Evolutionary conservation across 1,284 basidiomycete genomes (phyloP).

Genomic region (Tetrapyrgos nigripes): DNA sequence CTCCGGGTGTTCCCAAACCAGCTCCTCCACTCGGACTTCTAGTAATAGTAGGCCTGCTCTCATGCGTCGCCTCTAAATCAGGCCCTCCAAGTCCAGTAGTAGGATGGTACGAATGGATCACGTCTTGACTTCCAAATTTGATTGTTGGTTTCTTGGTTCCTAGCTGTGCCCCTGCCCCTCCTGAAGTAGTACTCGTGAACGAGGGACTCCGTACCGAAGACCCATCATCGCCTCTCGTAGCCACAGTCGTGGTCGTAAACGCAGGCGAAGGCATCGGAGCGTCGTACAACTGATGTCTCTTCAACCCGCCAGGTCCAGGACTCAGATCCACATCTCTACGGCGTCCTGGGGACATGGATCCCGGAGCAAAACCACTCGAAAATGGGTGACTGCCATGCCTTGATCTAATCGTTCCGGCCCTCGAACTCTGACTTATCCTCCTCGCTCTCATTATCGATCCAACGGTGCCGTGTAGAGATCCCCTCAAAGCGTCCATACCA

Average conservation of each 20-base stretch:
- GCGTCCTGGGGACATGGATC: background rate
- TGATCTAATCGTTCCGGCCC: slow-evolving; percentile 28
- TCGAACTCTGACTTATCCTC: slow-evolving; percentile 66
- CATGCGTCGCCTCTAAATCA: slow-evolving; percentile 57
- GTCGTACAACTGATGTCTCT: slow-evolving; percentile 84
- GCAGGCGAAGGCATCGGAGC: slow-evolving; percentile 59
- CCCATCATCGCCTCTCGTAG: slow-evolving; percentile 23
- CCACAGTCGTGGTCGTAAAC: slow-evolving; percentile 11
- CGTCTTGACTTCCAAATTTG: slow-evolving; percentile 76
- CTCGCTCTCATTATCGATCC: slow-evolving; percentile 86
- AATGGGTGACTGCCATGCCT: slow-evolving; percentile 22
- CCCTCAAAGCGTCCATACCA: slow-evolving; percentile 88
- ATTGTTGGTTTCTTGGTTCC: slow-evolving; percentile 63
- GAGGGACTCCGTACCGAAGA: slow-evolving; percentile 27
- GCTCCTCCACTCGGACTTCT: background rate
- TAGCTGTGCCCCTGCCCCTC: slow-evolving; percentile 36
- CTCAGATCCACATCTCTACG: slow-evolving; percentile 28
- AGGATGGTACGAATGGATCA: slow-evolving; percentile 74
- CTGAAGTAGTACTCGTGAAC: slow-evolving; percentile 12
- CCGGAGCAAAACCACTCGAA: background rate
- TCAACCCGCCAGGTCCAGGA: slow-evolving; percentile 50
- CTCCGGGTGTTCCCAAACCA: slow-evolving; percentile 3
- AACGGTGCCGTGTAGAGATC: slow-evolving; percentile 82
- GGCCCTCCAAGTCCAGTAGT: slow-evolving; percentile 51
- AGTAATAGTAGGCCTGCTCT: slow-evolving; percentile 42